Base-by-base conservation (phyloP, 495 filamentous ascomycete species). In the Zalerion maritima region DNA sequence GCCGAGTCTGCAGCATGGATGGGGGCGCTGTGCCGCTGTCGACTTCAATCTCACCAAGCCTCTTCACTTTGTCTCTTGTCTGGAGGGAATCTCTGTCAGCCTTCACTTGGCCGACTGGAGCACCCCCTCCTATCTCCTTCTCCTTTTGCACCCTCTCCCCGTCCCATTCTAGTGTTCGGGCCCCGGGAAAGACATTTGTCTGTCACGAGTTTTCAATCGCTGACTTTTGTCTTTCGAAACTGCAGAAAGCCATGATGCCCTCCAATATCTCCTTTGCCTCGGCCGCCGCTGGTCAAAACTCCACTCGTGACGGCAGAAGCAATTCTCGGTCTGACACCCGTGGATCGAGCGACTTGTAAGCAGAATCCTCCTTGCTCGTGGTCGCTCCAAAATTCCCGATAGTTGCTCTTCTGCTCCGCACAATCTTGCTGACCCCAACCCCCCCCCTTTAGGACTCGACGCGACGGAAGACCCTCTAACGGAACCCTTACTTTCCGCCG, bases 401-500 rank as follows among this genome's bases (percentile, higher is more conserved):
- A 3, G 5, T 11, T 36, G 14, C 23, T 24, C 26, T 26, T 33
- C 13, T 36, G 6, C 8, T 8, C 17, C 6, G 11, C 16, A 9
- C 52, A 47, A 50, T 46, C 35, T 47, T 45, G 37, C 37, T 26
- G 12, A 30, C 18, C 9, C 24, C 29, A 7, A 26, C 25, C 20
- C 19, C 30, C 14, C 17, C 20, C 4, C 32, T 38, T 25, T 30
- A 59, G 55, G 55, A 31, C 49, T 30, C 41, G 55, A 19, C 34
- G 32, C 41, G 19, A 44, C 14, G 73, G 73, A 47, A 51, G 61
- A 43, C 70, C 73, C 51, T 65, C 75, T 30, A 89, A 89, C 49
- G 82, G 81, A 34, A 86, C 81, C 23, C 71, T 85, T 34, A 91
- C 84, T 35, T 84, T 92, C 52, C 81, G 85, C 33, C 77, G 85